Base-by-base conservation (phyloP, 2,329 filamentous ascomycete genomes). In the Venturiaceae sp. region DNA sequence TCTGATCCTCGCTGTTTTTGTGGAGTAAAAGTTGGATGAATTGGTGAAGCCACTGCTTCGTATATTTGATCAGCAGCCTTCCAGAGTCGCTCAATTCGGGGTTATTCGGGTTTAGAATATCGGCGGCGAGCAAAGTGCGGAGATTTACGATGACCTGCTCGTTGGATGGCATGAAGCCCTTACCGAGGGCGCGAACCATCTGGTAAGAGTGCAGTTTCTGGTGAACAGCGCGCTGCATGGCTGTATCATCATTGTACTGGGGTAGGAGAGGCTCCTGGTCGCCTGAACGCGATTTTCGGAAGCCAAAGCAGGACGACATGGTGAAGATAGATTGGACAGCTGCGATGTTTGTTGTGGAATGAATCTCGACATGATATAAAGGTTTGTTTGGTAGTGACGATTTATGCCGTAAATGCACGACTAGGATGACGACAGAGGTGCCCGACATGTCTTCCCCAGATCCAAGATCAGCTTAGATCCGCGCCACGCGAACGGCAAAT, bases 151-250 rank as follows among this genome's bases (percentile, higher is more conserved):
- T 87, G 64, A 81, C 69, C 71, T 97, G 92, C 64, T 94, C 86
- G 11, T 88, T 96, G 5, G 90, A 94, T 52, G 92, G 92, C 87
- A 97, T 92, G 72, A 85, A 96, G 5, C 92, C 92, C 66, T 89
- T 83, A 1, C 83, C 82, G 9, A 96, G 71, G 58, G 92, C 92
- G 57, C 88, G 83, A 30, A 91, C 70, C 87, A 96, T 95, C 77
- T 96, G 90, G 69, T 96, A 96, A 28, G 86, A 86, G 74, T 96
- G 92, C 61, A 97, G 81, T 78, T 96, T 96, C 71, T 92, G 85
- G 67, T 92, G 89, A 60, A 95, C 80, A 66, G 84, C 79, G 53
- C 84, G 80, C 79, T 96, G 89, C 57, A 92, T 76, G 33, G 79
- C 75, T 1, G 92, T 95, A 66, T 94, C 89, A 71, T 95, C 87